Evolutionary conservation across 1,139 yeast species (phyloP).

Genomic region (Geotrichum candidum): DNA sequence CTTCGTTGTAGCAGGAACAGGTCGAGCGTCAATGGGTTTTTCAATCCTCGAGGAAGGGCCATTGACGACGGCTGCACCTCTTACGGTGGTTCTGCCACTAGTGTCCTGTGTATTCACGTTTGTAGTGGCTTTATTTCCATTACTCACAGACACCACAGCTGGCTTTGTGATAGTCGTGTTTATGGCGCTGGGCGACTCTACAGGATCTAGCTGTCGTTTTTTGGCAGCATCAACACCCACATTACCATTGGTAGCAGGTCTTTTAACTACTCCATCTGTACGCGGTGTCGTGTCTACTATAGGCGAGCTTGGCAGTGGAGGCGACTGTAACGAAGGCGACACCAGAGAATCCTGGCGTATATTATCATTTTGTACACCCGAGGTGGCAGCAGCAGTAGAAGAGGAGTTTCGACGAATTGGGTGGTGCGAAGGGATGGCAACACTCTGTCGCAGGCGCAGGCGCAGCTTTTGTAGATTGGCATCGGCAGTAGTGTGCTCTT

Average conservation of each 20-base stretch:
- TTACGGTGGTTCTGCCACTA: neutral
- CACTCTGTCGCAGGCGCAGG: neutral
- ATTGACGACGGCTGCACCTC: neutral
- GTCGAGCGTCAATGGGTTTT: neutral
- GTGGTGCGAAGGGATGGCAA: neutral
- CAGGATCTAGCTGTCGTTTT: neutral
- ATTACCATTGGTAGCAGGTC: neutral
- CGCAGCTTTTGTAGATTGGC: neutral
- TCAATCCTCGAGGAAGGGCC: neutral
- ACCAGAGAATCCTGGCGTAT: neutral
- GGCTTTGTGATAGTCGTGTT: neutral
- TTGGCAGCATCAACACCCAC: neutral
- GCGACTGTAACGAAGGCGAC: neutral
- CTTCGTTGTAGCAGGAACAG: neutral
- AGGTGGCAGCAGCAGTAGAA: neutral
- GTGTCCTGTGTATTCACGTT: neutral
- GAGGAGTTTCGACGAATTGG: neutral
- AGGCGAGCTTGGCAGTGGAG: neutral
- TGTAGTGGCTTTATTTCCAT: neutral
- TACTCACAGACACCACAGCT: neutral
- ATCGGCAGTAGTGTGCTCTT: neutral
- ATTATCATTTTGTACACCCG: neutral
- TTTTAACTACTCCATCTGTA: neutral
- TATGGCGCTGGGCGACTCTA: neutral
- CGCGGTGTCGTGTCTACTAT: neutral